Conservation (phyloP, 2,329 filamentous ascomycete species). For the Dothiorella sarmentorum region DNA sequence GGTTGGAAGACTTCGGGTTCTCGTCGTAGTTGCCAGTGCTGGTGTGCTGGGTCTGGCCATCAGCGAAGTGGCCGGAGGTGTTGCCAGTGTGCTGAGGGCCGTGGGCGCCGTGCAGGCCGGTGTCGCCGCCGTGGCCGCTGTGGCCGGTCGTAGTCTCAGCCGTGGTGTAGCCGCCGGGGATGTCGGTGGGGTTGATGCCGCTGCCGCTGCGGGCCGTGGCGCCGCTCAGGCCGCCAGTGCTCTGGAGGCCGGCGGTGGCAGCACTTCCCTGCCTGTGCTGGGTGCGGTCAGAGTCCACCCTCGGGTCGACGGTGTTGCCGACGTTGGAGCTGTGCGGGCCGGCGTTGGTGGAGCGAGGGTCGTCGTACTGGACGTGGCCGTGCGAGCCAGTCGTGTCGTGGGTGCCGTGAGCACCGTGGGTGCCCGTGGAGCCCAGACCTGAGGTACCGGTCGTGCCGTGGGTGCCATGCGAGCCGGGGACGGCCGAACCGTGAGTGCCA, state of each 20-base stretch:
- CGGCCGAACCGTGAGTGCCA: too few species aligned
- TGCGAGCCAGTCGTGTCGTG: neutral
- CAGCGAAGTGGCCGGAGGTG: neutral
- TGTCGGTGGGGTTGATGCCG: neutral
- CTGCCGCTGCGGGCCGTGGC: neutral
- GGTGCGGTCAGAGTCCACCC: neutral
- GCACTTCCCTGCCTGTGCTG: neutral
- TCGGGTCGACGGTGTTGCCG: constrained; percentile 1
- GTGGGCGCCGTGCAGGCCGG: neutral
- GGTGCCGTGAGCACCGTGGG: neutral
- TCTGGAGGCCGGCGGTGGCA: neutral
- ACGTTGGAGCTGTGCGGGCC: constrained; percentile 9
- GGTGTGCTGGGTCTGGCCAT: too few species aligned
- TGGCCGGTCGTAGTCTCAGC: constrained; percentile 4
- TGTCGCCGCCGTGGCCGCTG: neutral
- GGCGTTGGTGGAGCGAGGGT: neutral
- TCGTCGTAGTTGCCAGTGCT: too few species aligned
- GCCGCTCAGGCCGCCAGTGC: neutral
- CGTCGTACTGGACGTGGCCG: neutral
- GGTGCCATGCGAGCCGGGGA: neutral
- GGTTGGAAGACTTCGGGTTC: neutral
- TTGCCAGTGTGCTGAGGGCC: neutral
- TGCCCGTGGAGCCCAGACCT: too few species aligned
- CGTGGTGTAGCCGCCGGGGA: neutral
- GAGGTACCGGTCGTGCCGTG: neutral